A percentile compares a stretch with the other conserved stretches of the same genome.
phyloP scores from a whole-genome alignment of 2,329 filamentous ascomycete genomes.

The Xylariaceae sp. region DNA sequence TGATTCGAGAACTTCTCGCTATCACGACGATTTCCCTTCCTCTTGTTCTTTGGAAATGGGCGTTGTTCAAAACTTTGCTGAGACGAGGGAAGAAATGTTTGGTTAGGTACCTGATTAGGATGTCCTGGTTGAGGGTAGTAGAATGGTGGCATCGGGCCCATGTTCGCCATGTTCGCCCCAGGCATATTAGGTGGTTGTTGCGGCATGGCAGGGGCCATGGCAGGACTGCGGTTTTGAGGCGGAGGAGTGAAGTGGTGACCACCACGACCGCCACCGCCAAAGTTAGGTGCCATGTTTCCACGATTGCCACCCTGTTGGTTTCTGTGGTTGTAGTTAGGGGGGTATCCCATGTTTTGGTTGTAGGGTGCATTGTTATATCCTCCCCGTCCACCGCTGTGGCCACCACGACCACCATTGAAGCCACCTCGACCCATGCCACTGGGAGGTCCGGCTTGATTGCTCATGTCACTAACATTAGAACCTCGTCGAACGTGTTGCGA shows the following conservation, averaged over 20 bases:
- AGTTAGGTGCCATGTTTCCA: conserved; percentile 43
- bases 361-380: conserved; percentile 46
- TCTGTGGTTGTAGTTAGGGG: conserved; percentile 38
- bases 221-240: conserved; percentile 37
- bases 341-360: conserved; percentile 44
- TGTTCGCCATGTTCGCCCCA: conserved; percentile 44
- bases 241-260: conserved; percentile 41
- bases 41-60: conserved; percentile 38
- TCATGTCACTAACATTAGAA: conserved; percentile 74
- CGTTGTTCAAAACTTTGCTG: conserved; percentile 29
- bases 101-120: conserved; percentile 51
- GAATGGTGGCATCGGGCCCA: conserved; percentile 46
- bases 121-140: conserved; percentile 56
- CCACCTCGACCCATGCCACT: conserved; percentile 54
- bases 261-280: conserved; percentile 40
- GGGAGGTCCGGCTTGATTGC: conserved; percentile 53
- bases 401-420: conserved; percentile 45
- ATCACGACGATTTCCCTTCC: conserved; percentile 43
- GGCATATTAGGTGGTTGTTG: conserved; percentile 66
- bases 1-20: conserved; percentile 43
- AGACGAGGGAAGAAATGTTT: conserved; percentile 50
- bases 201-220: conserved; percentile 57
- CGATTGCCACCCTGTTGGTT: conserved; percentile 45
- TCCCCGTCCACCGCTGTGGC: too few relatives aligned
- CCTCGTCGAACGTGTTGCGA: conserved; percentile 75